Evolutionary conservation across 2,329 filamentous ascomycete species (phyloP).

Genomic region (Atkinsonella texensis): DNA sequence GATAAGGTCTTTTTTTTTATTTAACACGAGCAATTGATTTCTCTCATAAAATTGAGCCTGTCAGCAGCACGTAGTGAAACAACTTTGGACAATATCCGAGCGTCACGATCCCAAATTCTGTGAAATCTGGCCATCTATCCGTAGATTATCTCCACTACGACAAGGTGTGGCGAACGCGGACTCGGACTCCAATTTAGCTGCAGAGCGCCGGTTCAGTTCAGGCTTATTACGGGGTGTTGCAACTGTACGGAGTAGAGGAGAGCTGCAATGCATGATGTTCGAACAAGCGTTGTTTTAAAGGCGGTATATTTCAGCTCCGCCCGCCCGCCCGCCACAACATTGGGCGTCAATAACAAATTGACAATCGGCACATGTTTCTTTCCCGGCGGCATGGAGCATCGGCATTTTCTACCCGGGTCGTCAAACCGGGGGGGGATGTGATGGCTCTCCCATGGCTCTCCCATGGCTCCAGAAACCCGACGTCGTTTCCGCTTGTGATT

Average conservation of each 20-base stretch:
- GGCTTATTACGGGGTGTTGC: too few relatives aligned
- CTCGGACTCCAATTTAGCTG: not conserved
- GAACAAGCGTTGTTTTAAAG: too few relatives aligned
- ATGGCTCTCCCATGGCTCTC: too few relatives aligned
- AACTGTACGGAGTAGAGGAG: not conserved
- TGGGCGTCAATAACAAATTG: too few relatives aligned
- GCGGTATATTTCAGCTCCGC: too few relatives aligned
- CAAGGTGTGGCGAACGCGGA: not conserved
- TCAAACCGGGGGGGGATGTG: too few relatives aligned
- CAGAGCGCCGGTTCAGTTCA: not conserved
- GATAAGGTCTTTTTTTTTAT: not conserved
- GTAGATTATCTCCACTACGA: not conserved
- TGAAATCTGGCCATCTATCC: not conserved
- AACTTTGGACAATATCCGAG: not conserved
- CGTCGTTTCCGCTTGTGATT: too few relatives aligned
- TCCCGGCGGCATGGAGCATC: too few relatives aligned
- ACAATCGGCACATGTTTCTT: too few relatives aligned
- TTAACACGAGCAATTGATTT: not conserved
- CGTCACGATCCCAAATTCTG: not conserved
- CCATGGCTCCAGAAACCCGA: too few relatives aligned
- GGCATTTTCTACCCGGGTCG: too few relatives aligned
- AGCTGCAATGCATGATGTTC: not conserved
- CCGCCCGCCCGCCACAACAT: too few relatives aligned
- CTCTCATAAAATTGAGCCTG: not conserved
- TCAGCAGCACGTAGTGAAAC: not conserved